Percentiles rank a stretch among this genome's conserved stretches.
Evolutionary conservation across 2,329 filamentous ascomycete genomes (phyloP).

Genomic region (Cercospora zeina): DNA sequence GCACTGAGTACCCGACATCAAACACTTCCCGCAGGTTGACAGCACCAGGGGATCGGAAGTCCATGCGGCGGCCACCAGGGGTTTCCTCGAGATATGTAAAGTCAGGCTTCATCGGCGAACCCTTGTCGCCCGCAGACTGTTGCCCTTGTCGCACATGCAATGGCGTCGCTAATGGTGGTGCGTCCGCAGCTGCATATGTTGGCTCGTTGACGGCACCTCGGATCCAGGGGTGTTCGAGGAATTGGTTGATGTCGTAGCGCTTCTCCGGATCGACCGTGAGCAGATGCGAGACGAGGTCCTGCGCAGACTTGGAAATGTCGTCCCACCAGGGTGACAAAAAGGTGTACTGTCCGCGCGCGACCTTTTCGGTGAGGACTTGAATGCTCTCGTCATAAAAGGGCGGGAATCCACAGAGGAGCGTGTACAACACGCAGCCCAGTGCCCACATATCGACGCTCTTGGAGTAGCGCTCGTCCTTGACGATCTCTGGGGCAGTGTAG

Average conservation of each 20-base stretch:
- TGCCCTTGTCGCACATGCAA: constrained; percentile 58
- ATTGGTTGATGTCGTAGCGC: constrained; percentile 89
- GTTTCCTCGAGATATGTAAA: constrained; percentile 59
- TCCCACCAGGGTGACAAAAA: constrained; percentile 99
- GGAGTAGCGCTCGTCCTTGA: constrained; percentile 97
- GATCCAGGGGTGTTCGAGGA: constrained; percentile 94
- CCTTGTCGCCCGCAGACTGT: constrained; percentile 33
- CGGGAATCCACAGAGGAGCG: constrained; percentile 92
- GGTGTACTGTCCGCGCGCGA: constrained; percentile 92
- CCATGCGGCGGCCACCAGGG: constrained; percentile 65
- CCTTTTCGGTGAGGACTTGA: constrained; percentile 94
- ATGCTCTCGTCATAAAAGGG: constrained; percentile 99
- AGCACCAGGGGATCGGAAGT: constrained; percentile 93
- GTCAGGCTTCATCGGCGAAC: constrained; percentile 51
- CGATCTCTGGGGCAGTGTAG: constrained; percentile 96
- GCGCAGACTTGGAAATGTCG: constrained; percentile 90
- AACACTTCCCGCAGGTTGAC: constrained; percentile 97
- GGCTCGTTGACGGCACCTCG: constrained; percentile 63
- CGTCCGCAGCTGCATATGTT: constrained; percentile 66
- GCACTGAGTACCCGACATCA: constrained; percentile 96
- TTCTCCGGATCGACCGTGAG: constrained; percentile 93
- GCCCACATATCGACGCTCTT: constrained; percentile 99
- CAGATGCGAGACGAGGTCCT: constrained; percentile 90
- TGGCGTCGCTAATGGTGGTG: constrained; percentile 70
- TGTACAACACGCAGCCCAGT: constrained; percentile 93